A percentile compares a stretch with the other conserved stretches of the same genome.
Evolutionary conservation across 2,329 filamentous ascomycete genomes (phyloP).

Genomic region (Neurospora sp.): DNA sequence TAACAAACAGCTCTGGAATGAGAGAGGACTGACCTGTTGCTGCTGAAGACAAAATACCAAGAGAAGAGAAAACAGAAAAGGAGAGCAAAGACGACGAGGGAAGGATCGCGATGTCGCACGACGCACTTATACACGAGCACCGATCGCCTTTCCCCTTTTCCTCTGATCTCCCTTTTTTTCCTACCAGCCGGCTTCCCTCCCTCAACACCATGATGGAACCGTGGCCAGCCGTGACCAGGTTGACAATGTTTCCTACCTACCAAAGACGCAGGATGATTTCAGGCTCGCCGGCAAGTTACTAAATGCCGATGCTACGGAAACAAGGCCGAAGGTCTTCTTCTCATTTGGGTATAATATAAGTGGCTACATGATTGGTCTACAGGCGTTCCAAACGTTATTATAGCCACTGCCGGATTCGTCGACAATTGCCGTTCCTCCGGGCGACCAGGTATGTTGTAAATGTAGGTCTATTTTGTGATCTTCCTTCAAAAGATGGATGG

Average conservation of each 20-base stretch:
- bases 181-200: background rate
- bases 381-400: conserved; percentile 7
- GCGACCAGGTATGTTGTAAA: background rate
- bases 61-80: conserved; percentile 1
- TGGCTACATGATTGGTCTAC: conserved; percentile 12
- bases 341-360: conserved; percentile 19
- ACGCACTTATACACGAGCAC: conserved; percentile 9
- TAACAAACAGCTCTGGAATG: background rate
- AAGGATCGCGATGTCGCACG: conserved; percentile 4
- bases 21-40: background rate
- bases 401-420: conserved; percentile 9
- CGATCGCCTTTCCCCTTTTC: background rate
- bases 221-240: conserved; percentile 9
- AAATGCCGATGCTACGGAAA: conserved; percentile 20
- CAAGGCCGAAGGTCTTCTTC: conserved; percentile 14
- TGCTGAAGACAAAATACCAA: background rate
- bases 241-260: background rate
- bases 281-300: conserved; percentile 2
- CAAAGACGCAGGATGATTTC: background rate
- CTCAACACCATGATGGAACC: background rate
- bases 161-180: background rate
- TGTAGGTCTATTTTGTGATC: background rate
- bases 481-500: background rate
- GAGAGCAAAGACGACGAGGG: background rate
- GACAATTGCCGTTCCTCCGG: conserved; percentile 18